Percentiles rank a stretch among this genome's conserved stretches.
Evolutionary conservation across 176 grass and related monocot species (phyloP).

Genomic region (Rhynchospora breviuscula): DNA sequence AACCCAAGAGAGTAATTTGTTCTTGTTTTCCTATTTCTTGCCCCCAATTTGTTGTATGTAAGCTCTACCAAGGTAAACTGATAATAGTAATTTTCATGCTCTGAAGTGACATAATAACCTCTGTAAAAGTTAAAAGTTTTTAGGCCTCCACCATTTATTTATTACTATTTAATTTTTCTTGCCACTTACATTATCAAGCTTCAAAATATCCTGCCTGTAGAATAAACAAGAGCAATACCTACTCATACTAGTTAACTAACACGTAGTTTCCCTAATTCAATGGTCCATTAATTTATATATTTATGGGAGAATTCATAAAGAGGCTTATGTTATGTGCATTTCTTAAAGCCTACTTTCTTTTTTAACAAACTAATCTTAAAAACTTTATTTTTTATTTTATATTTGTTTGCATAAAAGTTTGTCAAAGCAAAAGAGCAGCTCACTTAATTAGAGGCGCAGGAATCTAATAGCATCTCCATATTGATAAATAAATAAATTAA

Average conservation of each 20-base stretch:
- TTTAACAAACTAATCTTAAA: not conserved
- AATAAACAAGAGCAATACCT: not conserved
- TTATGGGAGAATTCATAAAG: not conserved
- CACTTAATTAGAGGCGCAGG: not conserved
- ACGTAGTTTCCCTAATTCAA: not conserved
- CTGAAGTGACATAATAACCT: not conserved
- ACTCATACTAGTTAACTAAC: not conserved
- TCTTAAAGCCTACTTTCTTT: not conserved
- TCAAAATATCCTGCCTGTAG: not conserved
- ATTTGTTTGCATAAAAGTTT: not conserved
- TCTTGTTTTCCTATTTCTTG: not conserved
- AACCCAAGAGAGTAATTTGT: not conserved
- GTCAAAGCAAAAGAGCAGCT: not conserved
- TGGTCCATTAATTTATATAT: not conserved
- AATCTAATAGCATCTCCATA: not conserved
- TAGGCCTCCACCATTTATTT: not conserved
- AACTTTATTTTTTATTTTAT: not conserved
- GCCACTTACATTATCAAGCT: not conserved
- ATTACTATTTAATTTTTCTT: not conserved
- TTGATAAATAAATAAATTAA: not conserved
- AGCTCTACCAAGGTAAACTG: not conserved
- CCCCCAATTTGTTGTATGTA: not conserved
- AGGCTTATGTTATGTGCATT: not conserved
- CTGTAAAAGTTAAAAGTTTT: not conserved
- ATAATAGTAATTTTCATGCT: not conserved